Base-by-base conservation (phyloP, 176 grass and related monocot species). In the Eragrostis nindensis region DNA sequence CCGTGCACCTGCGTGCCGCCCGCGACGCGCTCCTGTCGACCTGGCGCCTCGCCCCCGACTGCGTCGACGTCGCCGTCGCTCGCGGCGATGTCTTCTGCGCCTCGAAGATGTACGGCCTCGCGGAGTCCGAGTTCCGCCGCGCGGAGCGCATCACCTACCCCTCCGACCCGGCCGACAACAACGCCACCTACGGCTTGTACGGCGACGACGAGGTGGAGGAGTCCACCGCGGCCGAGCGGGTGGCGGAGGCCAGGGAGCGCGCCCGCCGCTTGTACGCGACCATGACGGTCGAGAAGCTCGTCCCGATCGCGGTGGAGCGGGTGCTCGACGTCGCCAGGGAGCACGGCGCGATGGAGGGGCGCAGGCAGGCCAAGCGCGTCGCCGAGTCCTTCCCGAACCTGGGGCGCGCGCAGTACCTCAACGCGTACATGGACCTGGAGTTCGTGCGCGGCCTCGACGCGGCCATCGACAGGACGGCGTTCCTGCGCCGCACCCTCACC, bases 61-160 rank as follows among this genome's bases (percentile, higher is more conserved):
- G 86, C 86, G 47, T 78, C 86, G 86, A 71, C 56, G 2, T 40
- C 56, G 73, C 86, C 9, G 52, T 39, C 39, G 46, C 80, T 6
- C 73, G 72, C 47, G 86, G 66, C 6, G 57, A 87, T 66, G 74
- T 61, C 16, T 4, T 72, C 57, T 27, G 24, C 57, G 39, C 27
- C 18, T 66, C 66, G 4, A 19, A 24, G 41, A 53, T 72, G 86
- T 26, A 21, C 80, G 7, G 0, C 0, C 46, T 71, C 4, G 86
- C 86, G 19, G 79, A 83, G 79, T 0, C 0, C 15, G 86, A 83
- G 80, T 87, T 46, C 67, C 4, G 11, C 66, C 45, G 45, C 19
- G 86, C 80, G 14, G 4, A 15, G 26, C 7, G 6, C 39, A 57
- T 83, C 66, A 0, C 9, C 0, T 1, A 1, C 55, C 86, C 86